Percentiles rank a stretch among this genome's conserved stretches.
These are phyloP conservation scores for Tolypocladium inflatum DNA, from an alignment of 2,329 filamentous ascomycete species.

Conservation along the genomic window DNA sequence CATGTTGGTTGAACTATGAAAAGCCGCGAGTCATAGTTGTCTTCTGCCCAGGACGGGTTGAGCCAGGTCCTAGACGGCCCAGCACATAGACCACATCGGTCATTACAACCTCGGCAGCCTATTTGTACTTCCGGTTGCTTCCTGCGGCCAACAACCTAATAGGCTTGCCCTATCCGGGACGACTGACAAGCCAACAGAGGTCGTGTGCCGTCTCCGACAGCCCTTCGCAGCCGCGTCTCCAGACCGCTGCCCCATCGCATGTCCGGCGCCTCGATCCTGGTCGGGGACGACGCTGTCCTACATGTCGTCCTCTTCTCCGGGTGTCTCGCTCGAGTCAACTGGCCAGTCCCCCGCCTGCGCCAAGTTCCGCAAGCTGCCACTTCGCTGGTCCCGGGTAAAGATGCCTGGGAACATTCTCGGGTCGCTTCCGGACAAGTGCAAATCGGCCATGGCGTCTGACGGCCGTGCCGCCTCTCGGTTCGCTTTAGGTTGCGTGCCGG, in stretches of 20 bases:
- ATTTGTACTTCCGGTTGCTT: background rate
- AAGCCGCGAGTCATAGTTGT: background rate
- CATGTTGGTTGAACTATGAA: background rate
- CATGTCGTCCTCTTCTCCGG: slow-evolving; percentile 7
- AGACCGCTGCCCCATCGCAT: background rate
- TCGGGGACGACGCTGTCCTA: background rate
- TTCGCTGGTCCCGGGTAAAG: slow-evolving; percentile 40
- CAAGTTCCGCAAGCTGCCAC: slow-evolving; percentile 27
- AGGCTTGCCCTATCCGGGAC: background rate
- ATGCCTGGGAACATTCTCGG: slow-evolving; percentile 66
- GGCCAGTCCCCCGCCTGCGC: slow-evolving; percentile 13
- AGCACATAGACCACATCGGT: background rate
- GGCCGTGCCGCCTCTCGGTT: slow-evolving; percentile 26
- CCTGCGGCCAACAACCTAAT: background rate
- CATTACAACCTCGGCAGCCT: background rate
- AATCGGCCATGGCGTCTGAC: slow-evolving; percentile 28
- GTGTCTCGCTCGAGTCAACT: slow-evolving; percentile 8
- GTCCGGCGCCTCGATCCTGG: background rate
- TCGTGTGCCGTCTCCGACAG: background rate
- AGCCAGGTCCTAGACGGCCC: background rate
- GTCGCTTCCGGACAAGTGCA: slow-evolving; percentile 48
- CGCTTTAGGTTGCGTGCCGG: background rate
- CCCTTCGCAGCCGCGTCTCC: background rate
- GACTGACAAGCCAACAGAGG: background rate
- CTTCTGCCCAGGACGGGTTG: background rate